Percentiles rank a stretch among this genome's conserved stretches.
phyloP scores from a whole-genome alignment of 1,284 basidiomycete species.

The Fomitopsis palustris region DNA sequence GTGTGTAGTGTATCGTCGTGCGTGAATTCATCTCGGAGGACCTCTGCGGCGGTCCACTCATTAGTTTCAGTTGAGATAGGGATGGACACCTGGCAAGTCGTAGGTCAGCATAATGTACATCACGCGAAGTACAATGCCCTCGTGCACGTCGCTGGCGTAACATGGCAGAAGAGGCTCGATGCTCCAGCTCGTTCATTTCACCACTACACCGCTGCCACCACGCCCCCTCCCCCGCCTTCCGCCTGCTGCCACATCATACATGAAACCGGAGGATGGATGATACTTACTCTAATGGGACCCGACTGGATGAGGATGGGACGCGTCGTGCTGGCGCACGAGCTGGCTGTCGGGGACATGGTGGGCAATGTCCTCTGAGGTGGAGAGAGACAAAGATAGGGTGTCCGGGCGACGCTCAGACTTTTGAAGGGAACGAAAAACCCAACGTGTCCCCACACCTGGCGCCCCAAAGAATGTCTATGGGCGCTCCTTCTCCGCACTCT shows the following conservation, averaged over 20 bases:
- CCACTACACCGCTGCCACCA: background rate
- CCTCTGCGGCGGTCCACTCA: constrained; percentile 88
- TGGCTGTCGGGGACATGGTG: constrained; percentile 26
- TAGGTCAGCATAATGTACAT: constrained; percentile 8
- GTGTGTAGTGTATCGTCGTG: constrained; percentile 59
- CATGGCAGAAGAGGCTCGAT: background rate
- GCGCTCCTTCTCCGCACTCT: background rate
- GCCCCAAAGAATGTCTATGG: background rate
- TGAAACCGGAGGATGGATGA: background rate
- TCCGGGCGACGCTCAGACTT: background rate
- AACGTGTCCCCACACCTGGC: background rate
- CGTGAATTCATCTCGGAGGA: constrained; percentile 82
- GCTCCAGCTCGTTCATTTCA: background rate
- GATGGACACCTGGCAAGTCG: constrained; percentile 62
- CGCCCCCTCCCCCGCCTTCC: background rate
- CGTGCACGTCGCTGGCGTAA: background rate
- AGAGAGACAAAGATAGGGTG: constrained; percentile 12
- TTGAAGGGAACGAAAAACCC: background rate
- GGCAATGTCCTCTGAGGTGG: constrained; percentile 21
- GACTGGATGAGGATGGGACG: constrained; percentile 64
- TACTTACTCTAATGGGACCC: constrained; percentile 61
- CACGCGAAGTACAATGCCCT: background rate
- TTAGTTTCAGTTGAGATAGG: constrained; percentile 75
- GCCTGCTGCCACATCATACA: background rate
- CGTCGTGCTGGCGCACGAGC: constrained; percentile 30